Evolutionary conservation across 352 stramenopile species (phyloP).

Genomic region (Globisporangium barbulae): DNA sequence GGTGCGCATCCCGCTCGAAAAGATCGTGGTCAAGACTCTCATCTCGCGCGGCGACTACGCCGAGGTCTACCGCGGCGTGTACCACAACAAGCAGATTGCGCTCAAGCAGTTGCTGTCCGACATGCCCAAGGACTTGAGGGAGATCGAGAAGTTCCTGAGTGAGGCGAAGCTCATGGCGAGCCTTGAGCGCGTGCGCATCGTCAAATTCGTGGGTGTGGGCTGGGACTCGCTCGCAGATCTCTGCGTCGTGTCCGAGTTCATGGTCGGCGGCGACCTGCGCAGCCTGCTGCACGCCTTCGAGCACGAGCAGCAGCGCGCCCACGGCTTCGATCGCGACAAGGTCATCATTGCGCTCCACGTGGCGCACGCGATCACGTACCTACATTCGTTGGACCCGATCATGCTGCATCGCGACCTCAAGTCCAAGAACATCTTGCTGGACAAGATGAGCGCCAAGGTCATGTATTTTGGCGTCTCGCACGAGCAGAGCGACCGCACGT

Average conservation of each 20-base stretch:
- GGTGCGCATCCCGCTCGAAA: constrained; percentile 39
- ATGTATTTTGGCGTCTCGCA: constrained; percentile 46
- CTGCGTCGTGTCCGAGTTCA: constrained; percentile 59
- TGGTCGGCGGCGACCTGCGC: constrained; percentile 54
- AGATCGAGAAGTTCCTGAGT: constrained; percentile 45
- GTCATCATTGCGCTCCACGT: constrained; percentile 40
- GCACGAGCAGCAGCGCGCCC: constrained; percentile 12
- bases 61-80: constrained; percentile 48
- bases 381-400: constrained; percentile 36
- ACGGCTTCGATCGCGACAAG: constrained; percentile 41
- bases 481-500: constrained; percentile 30
- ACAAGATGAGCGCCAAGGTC: constrained; percentile 36
- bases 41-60: constrained; percentile 49
- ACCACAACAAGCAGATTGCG: constrained; percentile 29
- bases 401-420: constrained; percentile 55
- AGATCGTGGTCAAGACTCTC: constrained; percentile 31
- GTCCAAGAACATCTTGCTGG: constrained; percentile 48
- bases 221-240: constrained; percentile 58
- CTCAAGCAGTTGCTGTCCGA: constrained; percentile 55
- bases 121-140: constrained; percentile 28
- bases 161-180: constrained; percentile 51
- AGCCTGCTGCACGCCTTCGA: constrained; percentile 33
- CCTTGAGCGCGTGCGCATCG: constrained; percentile 42
- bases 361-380: constrained; percentile 36
- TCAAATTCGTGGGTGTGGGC: constrained; percentile 51